Percentiles rank a stretch among this genome's conserved stretches.
These are phyloP conservation scores for Penicillium sp. DNA, from an alignment of 2,329 filamentous ascomycete species.

Conservation along the genomic window DNA sequence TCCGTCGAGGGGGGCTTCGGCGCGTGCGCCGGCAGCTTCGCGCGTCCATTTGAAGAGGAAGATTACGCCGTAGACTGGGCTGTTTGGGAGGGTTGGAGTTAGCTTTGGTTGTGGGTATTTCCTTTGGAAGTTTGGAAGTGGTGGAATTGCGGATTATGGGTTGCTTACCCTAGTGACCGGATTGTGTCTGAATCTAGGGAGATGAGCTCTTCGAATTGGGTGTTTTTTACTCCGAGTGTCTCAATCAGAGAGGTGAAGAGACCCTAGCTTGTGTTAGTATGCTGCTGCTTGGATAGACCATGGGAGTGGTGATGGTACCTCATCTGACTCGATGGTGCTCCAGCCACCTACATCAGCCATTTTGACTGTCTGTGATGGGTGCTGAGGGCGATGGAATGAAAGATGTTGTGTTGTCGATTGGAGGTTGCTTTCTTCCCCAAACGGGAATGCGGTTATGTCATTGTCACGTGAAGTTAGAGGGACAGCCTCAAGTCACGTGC, in stretches of 20 bases:
- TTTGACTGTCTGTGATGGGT: slow-evolving; percentile 43
- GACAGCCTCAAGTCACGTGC: background rate
- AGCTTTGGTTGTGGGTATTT: background rate
- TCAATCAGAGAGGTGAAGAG: slow-evolving; percentile 98
- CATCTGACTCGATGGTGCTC: slow-evolving; percentile 98
- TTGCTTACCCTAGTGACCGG: slow-evolving; percentile 42
- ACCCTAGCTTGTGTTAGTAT: slow-evolving; percentile 55
- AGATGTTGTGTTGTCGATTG: slow-evolving; percentile 3
- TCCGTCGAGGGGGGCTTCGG: slow-evolving; percentile 73
- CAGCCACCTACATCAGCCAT: slow-evolving; percentile 70
- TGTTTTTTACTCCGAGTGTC: slow-evolving; percentile 83
- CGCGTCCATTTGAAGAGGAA: slow-evolving; percentile 89
- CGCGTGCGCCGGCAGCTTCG: slow-evolving; percentile 63
- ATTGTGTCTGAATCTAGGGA: slow-evolving; percentile 72
- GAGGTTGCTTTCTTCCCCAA: slow-evolving; percentile 9
- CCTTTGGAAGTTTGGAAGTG: background rate
- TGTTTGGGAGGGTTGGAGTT: slow-evolving; percentile 29
- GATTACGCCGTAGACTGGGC: slow-evolving; percentile 89
- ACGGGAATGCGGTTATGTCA: slow-evolving; percentile 16
- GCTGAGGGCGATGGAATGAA: background rate
- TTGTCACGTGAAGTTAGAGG: slow-evolving; percentile 8
- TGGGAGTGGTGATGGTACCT: slow-evolving; percentile 59
- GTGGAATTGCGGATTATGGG: background rate
- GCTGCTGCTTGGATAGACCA: background rate
- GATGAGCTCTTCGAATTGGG: slow-evolving; percentile 96